Conservation (phyloP, 1,139 yeast species). For the Saccharomyces hybrid region DNA sequence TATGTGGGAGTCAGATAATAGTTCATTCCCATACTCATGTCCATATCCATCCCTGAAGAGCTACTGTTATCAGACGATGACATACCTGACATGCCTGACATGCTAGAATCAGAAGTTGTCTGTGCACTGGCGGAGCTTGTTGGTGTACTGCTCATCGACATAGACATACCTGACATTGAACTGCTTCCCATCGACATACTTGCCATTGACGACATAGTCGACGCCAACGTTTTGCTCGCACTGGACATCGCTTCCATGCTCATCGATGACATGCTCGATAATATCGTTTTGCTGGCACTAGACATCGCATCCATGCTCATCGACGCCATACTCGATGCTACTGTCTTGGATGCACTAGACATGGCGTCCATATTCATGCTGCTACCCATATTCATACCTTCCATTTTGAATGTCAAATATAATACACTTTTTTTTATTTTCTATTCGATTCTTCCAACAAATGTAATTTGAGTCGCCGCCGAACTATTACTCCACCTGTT, state of each 20-base stretch:
- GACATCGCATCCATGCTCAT: slow-evolving; percentile 3
- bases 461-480: background rate
- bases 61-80: slow-evolving; percentile 9
- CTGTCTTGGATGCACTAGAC: background rate
- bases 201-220: background rate
- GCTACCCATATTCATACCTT: background rate
- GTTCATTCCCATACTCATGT: slow-evolving; percentile 42
- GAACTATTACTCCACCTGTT: background rate
- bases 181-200: slow-evolving; percentile 3
- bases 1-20: slow-evolving; percentile 47
- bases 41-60: slow-evolving; percentile 14
- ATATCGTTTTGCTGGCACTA: background rate
- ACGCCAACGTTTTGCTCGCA: background rate
- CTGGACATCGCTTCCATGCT: slow-evolving; percentile 1
- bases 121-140: slow-evolving; percentile 5
- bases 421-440: background rate
- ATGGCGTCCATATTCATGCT: slow-evolving; percentile 1
- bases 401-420: background rate
- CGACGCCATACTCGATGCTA: slow-evolving; percentile 4
- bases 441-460: background rate
- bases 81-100: slow-evolving; percentile 14
- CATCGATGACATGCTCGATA: slow-evolving; percentile 1
- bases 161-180: slow-evolving; percentile 2
- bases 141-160: slow-evolving; percentile 1
- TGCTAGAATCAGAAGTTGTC: slow-evolving; percentile 3